These are phyloP conservation scores for Gossypium ekmanianum DNA, from an alignment of 345 rosid genomes.

Conservation along the genomic window DNA sequence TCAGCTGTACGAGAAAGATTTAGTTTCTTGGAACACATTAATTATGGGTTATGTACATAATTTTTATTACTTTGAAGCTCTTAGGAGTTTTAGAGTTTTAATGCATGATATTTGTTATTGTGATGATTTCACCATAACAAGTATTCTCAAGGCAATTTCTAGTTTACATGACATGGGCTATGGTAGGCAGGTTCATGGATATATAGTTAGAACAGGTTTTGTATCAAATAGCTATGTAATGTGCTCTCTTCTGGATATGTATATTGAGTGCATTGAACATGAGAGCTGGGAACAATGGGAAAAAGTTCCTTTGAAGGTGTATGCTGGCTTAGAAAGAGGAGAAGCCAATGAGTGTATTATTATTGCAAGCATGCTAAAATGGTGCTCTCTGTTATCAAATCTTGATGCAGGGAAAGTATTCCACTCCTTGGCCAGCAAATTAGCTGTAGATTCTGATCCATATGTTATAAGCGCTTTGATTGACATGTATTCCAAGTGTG, in stretches of 20 bases:
- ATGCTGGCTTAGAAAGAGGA: conserved; percentile 17
- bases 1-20: conserved; percentile 22
- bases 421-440: conserved; percentile 24
- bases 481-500: conserved; percentile 32
- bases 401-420: conserved; percentile 21
- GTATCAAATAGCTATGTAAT: conserved; percentile 17
- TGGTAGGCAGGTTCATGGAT: conserved; percentile 30
- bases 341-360: conserved; percentile 9
- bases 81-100: conserved; percentile 17
- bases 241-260: conserved; percentile 35
- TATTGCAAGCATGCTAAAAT: conserved; percentile 29
- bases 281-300: conserved; percentile 15
- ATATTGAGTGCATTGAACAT: conserved; percentile 16
- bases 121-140: conserved; percentile 30
- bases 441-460: conserved; percentile 21
- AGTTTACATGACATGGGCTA: conserved; percentile 19
- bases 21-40: conserved; percentile 35
- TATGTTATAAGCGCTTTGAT: conserved; percentile 22
- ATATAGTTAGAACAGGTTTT: conserved; percentile 21
- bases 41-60: conserved; percentile 29
- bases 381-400: conserved; percentile 27
- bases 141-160: conserved; percentile 28
- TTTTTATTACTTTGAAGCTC: conserved; percentile 22
- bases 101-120: conserved; percentile 21
- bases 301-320: conserved; percentile 21